Base-by-base conservation (phyloP, 2,329 filamentous ascomycete species). In the Huntiella moniliformis region DNA sequence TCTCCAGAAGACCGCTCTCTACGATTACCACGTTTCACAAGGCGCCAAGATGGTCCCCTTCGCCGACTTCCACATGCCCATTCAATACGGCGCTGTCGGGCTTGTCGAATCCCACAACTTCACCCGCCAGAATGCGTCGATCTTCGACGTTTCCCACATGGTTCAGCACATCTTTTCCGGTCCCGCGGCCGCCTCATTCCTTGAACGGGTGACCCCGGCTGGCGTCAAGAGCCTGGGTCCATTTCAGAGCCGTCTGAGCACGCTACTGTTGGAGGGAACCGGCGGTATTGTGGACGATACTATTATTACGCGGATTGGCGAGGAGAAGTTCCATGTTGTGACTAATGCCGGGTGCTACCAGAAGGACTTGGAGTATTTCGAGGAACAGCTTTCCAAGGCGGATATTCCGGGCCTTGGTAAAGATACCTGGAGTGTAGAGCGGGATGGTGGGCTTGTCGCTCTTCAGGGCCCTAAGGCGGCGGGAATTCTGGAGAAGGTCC, bases 111-210 rank as follows among this genome's bases (percentile, higher is more conserved):
- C 85, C 44, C 91, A 96, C 67, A 71, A 77, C 55, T 95, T 88
- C 71, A 96, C 91, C 12, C 77, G 91, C 46, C 71, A 77, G 55
- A 82, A 87, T 62, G 82, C 84, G 48, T 94, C 86, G 52, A 66
- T 98, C 52, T 98, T 98, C 58, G 91, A 98, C 62, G 91, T 96
- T 46, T 81, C 81, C 60, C 91, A 96, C 66, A 96, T 96, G 88
- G 86, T 80, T 52, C 87, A 94, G 65, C 86, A 94, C 61, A 73
- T 78, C 53, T 77, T 98, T 58, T 74, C 74, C 44, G 91, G 91
- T 0, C 76, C 84, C 5, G 82, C 82, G 32, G 87, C 84, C 4
- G 71, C 79, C 18, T 73, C 74, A 4, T 91, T 96, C 59, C 73
- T 98, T 33, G 78, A 93, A 67, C 77, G 68, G 53, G 68, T 98